Evolutionary conservation across 192 early-diverging fungal species (phyloP), one percentile per base, ranked within the genome.

Genomic region (Phlyctochytrium arcticum): DNA sequence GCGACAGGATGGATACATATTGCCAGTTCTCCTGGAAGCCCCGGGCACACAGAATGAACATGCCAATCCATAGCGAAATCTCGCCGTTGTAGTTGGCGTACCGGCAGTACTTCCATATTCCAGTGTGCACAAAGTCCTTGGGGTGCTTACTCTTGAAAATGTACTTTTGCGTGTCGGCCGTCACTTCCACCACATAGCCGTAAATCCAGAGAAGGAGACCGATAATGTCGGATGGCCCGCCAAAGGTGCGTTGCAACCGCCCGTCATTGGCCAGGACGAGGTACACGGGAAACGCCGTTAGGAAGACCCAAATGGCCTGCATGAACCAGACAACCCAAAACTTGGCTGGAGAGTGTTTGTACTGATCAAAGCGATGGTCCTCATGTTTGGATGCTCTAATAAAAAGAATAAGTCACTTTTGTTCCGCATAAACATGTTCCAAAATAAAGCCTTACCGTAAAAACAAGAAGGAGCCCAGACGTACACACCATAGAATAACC

Each of bases 81-180:
- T 84, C 82, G 31, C 82, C 82, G 70, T 72, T 72, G 68, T 83
- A 83, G 60, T 83, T 83, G 7, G 81, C 68, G 37, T 73, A 80
- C 3, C 78, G 68, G 7, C 49, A 65, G 33, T 68, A 83, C 46
- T 54, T 32, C 63, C 70, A 84, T 54, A 84, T 33, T 15, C 82
- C 82, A 10, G 77, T 77, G 7, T 42, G 31, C 2, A 81, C 65
- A 53, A 83, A 83, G 15, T 79, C 65, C 26, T 29, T 33, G 17
- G 79, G 81, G 67, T 83, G 44, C 5, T 15, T 12, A 27, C 59
- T 73, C 59, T 83, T 82, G 69, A 79, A 84, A 19, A 39, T 31
- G 12, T 46, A 65, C 36, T 84, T 84, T 59, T 84, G 82, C 32
- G 53, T 12, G 48, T 84, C 82, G 23, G 82, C 82, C 10, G 62